These are phyloP conservation scores for Hylodesmum podocarpum DNA, from an alignment of 306 rosid species.

Conservation along the genomic window DNA sequence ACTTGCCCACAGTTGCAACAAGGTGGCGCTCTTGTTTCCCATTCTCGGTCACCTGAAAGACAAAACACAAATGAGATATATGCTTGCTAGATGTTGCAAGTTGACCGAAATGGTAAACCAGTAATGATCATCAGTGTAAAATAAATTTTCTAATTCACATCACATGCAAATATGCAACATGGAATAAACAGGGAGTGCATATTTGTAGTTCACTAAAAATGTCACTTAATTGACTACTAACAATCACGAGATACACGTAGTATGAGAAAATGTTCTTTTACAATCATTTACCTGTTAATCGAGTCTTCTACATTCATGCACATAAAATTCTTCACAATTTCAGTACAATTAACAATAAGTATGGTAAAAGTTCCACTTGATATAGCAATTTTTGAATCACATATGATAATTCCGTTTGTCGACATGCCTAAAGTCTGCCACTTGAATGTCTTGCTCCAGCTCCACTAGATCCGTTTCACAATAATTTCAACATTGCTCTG, in stretches of 20 bases:
- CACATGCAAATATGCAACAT: conserved; percentile 14
- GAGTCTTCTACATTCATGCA: conserved; percentile 4
- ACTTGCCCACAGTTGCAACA: conserved; percentile 92
- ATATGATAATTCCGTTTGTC: background rate
- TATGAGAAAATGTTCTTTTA: background rate
- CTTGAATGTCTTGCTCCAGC: background rate
- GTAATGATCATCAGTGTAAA: background rate
- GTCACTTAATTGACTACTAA: background rate
- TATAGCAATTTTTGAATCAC: conserved; percentile 1
- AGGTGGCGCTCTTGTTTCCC: conserved; percentile 96
- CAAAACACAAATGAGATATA: conserved; percentile 5
- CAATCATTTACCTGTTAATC: background rate
- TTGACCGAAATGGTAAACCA: background rate
- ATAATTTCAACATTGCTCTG: background rate
- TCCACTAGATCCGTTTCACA: background rate
- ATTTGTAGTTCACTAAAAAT: background rate
- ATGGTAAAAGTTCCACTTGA: background rate
- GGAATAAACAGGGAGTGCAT: conserved; percentile 2
- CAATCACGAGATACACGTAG: background rate
- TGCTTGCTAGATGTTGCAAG: background rate
- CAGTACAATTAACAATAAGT: background rate
- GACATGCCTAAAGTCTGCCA: background rate
- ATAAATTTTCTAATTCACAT: conserved; percentile 4
- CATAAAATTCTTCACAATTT: background rate
- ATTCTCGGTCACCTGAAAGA: conserved; percentile 81